Base-by-base conservation (phyloP, 495 filamentous ascomycete species). In the Durotheca rogersii region DNA sequence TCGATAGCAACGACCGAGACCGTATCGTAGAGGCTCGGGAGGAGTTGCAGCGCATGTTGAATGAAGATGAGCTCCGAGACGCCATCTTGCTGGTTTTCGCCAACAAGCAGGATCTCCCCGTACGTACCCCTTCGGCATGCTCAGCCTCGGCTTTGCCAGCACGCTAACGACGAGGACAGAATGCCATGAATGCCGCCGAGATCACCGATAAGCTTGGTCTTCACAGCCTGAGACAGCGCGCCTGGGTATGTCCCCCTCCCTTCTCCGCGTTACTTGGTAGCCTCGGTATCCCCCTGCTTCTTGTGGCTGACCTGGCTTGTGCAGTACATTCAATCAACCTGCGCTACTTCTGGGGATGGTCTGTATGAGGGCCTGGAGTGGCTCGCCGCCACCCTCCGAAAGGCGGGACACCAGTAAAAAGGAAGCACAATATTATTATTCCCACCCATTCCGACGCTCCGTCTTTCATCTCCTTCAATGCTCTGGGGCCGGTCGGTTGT, bases 31-130 rank as follows among this genome's bases (percentile, higher is more conserved):
- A 99, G 83, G 93, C 93, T 60, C 89, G 94, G 35, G 93, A 97
- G 80, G 93, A 99, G 74, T 82, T 99, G 72, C 94, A 99, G 81
- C 90, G 93, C 71, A 99, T 99, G 94, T 79, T 99, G 81, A 99
- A 99, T 77, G 93, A 99, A 80, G 93, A 99, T 67, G 93, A 99
- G 77, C 84, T 99, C 65, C 83, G 93, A 67, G 93, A 99, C 76
- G 93, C 93, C 60, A 83, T 96, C 62, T 85, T 99, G 61, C 76
- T 99, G 71, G 94, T 99, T 57, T 99, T 99, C 66, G 93, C 93
- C 79, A 99, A 99, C 88, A 99, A 99, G 81, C 93, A 99, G 80
- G 93, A 99, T 95, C 74, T 99, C 78, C 93, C 93, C 37, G 92
- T 96, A 79, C 70, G 90, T 70, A 44, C 31, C 16, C 27, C 19